phyloP scores from a whole-genome alignment of 257 asterid species.

The Eucommia ulmoides region DNA sequence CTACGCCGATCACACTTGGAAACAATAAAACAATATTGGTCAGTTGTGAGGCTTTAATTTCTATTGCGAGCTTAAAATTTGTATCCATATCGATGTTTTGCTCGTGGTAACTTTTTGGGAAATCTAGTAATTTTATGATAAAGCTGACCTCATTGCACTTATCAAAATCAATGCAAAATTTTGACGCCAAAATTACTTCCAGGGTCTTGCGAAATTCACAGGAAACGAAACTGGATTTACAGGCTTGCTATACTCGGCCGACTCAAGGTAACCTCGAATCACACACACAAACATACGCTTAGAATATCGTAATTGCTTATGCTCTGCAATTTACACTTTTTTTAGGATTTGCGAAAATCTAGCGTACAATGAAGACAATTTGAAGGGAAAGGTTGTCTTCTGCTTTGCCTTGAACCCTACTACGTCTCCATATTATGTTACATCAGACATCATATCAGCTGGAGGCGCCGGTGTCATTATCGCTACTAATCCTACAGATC shows the following conservation, averaged over 20 bases:
- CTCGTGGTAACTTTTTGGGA: neutral
- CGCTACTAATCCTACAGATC: conserved; percentile 6
- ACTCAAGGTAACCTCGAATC: conserved; percentile 9
- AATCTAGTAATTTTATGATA: neutral
- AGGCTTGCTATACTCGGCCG: conserved; percentile 10
- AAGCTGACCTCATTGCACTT: neutral
- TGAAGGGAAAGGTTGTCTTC: too few species aligned
- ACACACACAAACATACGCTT: neutral
- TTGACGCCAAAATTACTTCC: neutral
- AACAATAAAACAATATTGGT: conserved; percentile 12
- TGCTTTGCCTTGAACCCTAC: too few species aligned
- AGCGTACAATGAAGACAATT: too few species aligned
- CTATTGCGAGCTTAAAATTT: neutral
- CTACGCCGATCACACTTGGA: conserved; percentile 20
- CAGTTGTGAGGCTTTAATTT: too few species aligned
- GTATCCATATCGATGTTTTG: neutral
- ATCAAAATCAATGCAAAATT: too few species aligned
- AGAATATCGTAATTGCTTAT: neutral
- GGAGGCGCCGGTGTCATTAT: conserved; percentile 29
- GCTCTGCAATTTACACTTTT: neutral
- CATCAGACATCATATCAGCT: too few species aligned
- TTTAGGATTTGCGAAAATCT: too few species aligned
- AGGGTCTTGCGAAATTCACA: conserved; percentile 24
- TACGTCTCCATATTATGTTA: neutral
- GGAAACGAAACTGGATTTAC: conserved; percentile 19